Percentiles rank a stretch among this genome's conserved stretches.
Evolutionary conservation across 225 moss, liverwort and hornwort species (phyloP).

Genomic region (Lunularia cruciata): DNA sequence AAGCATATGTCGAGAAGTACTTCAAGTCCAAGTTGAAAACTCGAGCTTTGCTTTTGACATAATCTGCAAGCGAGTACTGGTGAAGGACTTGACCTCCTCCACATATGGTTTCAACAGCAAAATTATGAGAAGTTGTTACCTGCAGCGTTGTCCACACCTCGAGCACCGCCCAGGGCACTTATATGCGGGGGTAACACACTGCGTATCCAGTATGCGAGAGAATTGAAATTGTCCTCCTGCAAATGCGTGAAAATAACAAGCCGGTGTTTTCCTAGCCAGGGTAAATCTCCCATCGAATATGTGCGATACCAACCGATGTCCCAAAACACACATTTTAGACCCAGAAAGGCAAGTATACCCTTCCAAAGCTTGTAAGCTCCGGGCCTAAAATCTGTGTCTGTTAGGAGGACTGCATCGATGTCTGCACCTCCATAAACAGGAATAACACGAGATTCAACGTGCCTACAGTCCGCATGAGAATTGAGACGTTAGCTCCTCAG

Average conservation of each 20-base stretch:
- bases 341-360: conserved; percentile 40
- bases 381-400: conserved; percentile 43
- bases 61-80: not conserved
- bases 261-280: conserved; percentile 49
- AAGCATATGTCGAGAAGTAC: too few relatives aligned
- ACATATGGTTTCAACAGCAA: not conserved
- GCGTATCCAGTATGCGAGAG: conserved; percentile 41
- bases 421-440: conserved; percentile 43
- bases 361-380: conserved; percentile 41
- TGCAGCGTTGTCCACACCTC: conserved; percentile 38
- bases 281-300: conserved; percentile 36
- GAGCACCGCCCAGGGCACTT: conserved; percentile 27
- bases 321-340: conserved; percentile 47
- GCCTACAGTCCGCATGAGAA: conserved; percentile 25
- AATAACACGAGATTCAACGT: conserved; percentile 48
- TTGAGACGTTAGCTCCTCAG: not conserved
- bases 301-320: conserved; percentile 47
- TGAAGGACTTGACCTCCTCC: not conserved
- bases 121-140: conserved; percentile 16
- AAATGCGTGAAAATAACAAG: conserved; percentile 47
- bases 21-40: not conserved
- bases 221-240: conserved; percentile 22
- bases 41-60: not conserved
- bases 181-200: conserved; percentile 40
- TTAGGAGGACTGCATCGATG: conserved; percentile 43